These are phyloP conservation scores for Neocucurbitaria cava DNA, from an alignment of 2,329 filamentous ascomycete genomes.

Conservation along the genomic window DNA sequence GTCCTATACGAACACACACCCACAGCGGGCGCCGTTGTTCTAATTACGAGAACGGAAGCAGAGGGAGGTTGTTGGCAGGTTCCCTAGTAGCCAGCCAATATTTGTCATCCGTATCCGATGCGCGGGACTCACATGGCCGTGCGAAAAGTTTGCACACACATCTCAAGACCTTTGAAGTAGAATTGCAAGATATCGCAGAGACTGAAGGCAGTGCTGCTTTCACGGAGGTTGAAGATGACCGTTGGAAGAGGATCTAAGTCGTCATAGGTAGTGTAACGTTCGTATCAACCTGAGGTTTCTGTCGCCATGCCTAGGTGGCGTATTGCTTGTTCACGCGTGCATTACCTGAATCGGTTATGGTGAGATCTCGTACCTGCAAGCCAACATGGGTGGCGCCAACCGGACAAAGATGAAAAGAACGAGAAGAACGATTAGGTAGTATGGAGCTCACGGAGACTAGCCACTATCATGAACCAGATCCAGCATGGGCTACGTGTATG, in stretches of 20 bases:
- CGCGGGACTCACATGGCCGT: background rate
- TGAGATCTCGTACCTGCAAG: constrained; percentile 26
- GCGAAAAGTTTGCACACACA: background rate
- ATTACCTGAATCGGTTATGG: constrained; percentile 19
- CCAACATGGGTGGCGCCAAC: constrained; percentile 30
- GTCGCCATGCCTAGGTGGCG: constrained; percentile 8
- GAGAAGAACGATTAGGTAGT: constrained; percentile 13
- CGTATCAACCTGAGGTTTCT: constrained; percentile 15
- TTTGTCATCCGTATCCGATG: constrained; percentile 4
- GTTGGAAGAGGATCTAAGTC: background rate
- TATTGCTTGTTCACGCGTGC: constrained; percentile 24
- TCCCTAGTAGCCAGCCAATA: constrained; percentile 1
- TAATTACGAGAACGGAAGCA: constrained; percentile 15
- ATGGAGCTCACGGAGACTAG: constrained; percentile 8
- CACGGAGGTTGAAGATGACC: background rate
- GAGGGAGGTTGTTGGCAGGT: background rate
- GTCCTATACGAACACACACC: constrained; percentile 8
- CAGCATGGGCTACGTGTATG: constrained; percentile 7
- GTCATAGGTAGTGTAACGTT: constrained; percentile 21
- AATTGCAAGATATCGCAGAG: background rate
- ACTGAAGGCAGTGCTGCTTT: constrained; percentile 8
- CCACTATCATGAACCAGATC: constrained; percentile 23
- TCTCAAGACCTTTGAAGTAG: background rate
- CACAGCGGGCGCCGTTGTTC: constrained; percentile 1
- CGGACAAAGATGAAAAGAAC: constrained; percentile 13